Conservation (phyloP, 495 filamentous ascomycete species). For the Apiosordaria backusii region DNA sequence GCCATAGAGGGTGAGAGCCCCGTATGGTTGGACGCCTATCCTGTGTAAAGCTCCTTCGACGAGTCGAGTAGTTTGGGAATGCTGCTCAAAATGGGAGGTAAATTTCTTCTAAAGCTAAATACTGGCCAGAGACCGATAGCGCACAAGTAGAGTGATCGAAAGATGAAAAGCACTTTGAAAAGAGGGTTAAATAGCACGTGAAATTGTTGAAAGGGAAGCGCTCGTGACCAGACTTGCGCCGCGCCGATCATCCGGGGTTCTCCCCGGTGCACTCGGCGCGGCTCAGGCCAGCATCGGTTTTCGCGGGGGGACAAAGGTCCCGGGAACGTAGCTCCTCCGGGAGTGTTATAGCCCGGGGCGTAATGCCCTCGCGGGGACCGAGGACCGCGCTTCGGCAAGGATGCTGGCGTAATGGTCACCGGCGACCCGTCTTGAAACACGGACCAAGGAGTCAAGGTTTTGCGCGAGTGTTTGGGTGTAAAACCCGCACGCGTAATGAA, state of each 20-base stretch:
- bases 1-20: conserved; percentile 56
- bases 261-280: conserved; percentile 52
- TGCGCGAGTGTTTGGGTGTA: conserved; percentile 65
- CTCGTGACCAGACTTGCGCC: conserved; percentile 59
- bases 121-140: conserved; percentile 68
- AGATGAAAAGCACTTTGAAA: conserved; percentile 73
- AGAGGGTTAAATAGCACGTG: conserved; percentile 71
- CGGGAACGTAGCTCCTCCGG: conserved; percentile 57
- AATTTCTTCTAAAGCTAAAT: conserved; percentile 74
- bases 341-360: conserved; percentile 58
- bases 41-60: conserved; percentile 60
- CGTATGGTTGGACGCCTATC: conserved; percentile 32
- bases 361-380: conserved; percentile 27
- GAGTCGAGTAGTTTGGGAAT: conserved; percentile 69
- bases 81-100: conserved; percentile 70
- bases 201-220: conserved; percentile 76
- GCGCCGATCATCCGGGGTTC: conserved; percentile 53
- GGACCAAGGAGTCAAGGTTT: conserved; percentile 71
- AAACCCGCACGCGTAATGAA: conserved; percentile 68
- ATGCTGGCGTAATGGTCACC: conserved; percentile 61
- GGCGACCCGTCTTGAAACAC: conserved; percentile 68
- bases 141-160: conserved; percentile 71
- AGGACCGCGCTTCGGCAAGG: conserved; percentile 43
- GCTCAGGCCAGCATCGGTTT: conserved; percentile 63
- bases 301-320: conserved; percentile 53